These are phyloP conservation scores for Malus orientalis DNA, from an alignment of 306 rosid species.

Conservation along the genomic window DNA sequence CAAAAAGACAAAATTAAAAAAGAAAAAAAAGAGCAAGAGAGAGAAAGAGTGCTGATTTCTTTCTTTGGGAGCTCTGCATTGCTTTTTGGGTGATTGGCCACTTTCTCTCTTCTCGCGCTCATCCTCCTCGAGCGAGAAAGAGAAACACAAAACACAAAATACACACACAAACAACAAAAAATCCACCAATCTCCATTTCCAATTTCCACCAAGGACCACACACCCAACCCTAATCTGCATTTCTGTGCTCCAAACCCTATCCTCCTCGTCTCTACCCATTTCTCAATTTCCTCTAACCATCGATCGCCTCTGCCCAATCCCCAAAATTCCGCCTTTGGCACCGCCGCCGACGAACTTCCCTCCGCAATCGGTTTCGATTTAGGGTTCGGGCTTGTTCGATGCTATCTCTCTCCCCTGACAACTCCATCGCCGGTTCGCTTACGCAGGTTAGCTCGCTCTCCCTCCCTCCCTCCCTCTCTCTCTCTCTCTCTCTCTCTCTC, in stretches of 20 bases:
- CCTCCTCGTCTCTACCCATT: background rate
- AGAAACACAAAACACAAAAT: background rate
- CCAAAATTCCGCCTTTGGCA: slow-evolving; percentile 2
- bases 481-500: background rate
- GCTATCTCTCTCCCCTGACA: slow-evolving; percentile 9
- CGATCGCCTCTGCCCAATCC: background rate
- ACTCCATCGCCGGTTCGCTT: slow-evolving; percentile 29
- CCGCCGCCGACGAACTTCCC: background rate
- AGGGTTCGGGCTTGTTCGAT: slow-evolving; percentile 15
- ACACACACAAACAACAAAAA: background rate
- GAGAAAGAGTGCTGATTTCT: background rate
- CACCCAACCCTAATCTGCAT: background rate
- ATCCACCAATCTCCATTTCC: background rate
- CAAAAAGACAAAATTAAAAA: too few relatives aligned
- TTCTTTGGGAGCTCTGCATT: background rate
- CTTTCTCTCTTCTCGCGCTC: slow-evolving; percentile 22
- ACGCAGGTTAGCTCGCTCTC: slow-evolving; percentile 21
- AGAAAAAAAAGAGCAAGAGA: background rate
- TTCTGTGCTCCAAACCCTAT: slow-evolving; percentile 4
- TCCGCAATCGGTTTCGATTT: background rate
- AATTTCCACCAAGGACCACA: background rate
- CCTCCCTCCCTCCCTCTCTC: background rate
- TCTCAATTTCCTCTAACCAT: background rate
- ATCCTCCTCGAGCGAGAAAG: slow-evolving; percentile 15
- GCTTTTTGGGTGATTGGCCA: background rate